Evolutionary conservation across 164 flowering plant genomes (phyloP).

Genomic region (Dillenia turbinata): DNA sequence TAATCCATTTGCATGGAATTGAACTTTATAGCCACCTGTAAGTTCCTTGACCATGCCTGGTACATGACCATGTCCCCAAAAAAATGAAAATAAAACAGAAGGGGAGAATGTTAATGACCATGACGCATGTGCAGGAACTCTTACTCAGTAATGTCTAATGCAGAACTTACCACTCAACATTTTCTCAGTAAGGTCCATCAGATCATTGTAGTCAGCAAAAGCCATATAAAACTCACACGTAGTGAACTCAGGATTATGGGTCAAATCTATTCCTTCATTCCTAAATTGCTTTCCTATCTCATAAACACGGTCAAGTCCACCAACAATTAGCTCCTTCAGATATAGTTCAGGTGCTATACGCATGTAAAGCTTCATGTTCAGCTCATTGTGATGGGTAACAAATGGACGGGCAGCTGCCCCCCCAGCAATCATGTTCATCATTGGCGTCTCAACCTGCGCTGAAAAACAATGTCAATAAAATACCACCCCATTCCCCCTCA

Average conservation of each 20-base stretch:
- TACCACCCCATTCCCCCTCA: no score
- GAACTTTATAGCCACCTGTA: constrained; percentile 83
- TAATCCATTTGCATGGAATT: constrained; percentile 79
- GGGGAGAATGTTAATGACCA: background rate
- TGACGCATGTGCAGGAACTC: background rate
- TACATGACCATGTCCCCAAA: constrained; percentile 1
- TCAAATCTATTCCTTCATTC: constrained; percentile 94
- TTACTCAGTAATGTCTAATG: background rate
- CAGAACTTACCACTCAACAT: constrained; percentile 70
- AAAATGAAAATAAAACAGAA: background rate
- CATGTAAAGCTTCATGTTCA: constrained; percentile 81
- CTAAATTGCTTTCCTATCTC: constrained; percentile 96
- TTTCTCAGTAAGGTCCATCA: constrained; percentile 84
- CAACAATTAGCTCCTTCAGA: constrained; percentile 89
- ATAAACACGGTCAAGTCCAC: constrained; percentile 88
- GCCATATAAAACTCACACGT: constrained; percentile 97
- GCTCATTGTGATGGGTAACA: constrained; percentile 89
- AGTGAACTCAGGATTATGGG: constrained; percentile 97
- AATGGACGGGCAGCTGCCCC: constrained; percentile 97
- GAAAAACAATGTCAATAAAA: background rate
- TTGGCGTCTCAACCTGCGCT: constrained; percentile 92
- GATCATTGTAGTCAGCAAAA: constrained; percentile 90
- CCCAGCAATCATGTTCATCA: constrained; percentile 99
- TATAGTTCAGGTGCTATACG: constrained; percentile 91
- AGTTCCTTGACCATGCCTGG: constrained; percentile 89